These are phyloP conservation scores for Tetrahymena thermophila DNA, from an alignment of 73 alveolate genomes.

Conservation along the genomic window DNA sequence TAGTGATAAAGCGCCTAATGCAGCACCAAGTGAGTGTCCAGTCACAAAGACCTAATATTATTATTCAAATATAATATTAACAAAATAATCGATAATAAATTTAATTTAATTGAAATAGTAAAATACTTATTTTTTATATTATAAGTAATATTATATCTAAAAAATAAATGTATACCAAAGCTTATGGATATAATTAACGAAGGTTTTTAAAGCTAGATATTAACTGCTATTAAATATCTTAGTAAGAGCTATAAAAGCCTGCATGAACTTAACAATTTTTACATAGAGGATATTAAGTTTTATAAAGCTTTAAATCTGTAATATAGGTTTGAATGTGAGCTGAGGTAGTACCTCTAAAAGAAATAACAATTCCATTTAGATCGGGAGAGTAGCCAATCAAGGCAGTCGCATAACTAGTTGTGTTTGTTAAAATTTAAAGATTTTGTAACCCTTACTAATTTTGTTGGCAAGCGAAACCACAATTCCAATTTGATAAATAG, in stretches of 20 bases:
- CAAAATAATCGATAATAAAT: no score
- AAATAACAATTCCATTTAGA: not conserved
- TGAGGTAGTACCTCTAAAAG: not conserved
- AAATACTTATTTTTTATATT: no score
- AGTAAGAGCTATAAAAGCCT: not conserved
- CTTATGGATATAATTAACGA: slow-evolving; percentile 20
- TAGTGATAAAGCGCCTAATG: slow-evolving; percentile 13
- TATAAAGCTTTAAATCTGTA: not conserved
- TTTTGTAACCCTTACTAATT: not conserved
- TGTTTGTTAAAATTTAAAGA: not conserved
- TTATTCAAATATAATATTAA: no score
- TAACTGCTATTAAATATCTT: not conserved
- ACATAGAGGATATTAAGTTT: not conserved
- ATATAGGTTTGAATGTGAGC: not conserved
- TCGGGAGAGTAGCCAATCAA: not conserved
- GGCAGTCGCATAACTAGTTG: not conserved
- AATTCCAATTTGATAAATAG: not conserved
- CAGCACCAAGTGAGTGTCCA: slow-evolving; percentile 44
- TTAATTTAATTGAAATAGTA: no score
- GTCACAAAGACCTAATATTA: slow-evolving; percentile 8
- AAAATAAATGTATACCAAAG: not conserved
- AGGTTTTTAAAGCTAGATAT: not conserved
- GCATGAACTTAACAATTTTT: slow-evolving; percentile 17
- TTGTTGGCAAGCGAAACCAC: not conserved
- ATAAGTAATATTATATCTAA: no score